Evolutionary conservation across 202 grass and related monocot genomes (phyloP).

Genomic region (Zizania palustris): DNA sequence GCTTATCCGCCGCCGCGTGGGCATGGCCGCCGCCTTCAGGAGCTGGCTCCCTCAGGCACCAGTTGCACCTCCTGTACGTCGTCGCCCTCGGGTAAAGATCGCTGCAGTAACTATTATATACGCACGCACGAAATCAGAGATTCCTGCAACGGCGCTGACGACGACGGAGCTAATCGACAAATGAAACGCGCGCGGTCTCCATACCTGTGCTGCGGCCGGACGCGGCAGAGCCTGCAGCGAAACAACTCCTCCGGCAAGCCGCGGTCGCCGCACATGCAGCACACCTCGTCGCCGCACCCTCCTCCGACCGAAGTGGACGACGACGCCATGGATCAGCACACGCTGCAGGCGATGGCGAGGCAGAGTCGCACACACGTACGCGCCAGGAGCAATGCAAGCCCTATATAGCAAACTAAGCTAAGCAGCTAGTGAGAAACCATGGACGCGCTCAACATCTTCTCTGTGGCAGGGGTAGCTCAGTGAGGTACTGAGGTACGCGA

Average conservation of each 20-base stretch:
- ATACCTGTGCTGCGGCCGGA: slow-evolving; percentile 75
- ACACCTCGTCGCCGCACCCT: slow-evolving; percentile 23
- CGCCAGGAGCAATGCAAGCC: too few relatives aligned
- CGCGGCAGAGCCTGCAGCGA: slow-evolving; percentile 60
- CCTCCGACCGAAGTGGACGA: neutral
- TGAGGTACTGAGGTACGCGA: too few relatives aligned
- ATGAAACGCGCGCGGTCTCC: neutral
- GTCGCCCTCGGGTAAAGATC: slow-evolving; percentile 66
- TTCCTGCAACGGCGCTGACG: too few relatives aligned
- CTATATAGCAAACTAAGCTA: too few relatives aligned
- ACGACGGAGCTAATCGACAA: too few relatives aligned
- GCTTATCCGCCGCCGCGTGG: neutral
- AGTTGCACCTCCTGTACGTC: slow-evolving; percentile 72
- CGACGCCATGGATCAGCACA: slow-evolving; percentile 7
- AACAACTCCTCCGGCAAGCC: slow-evolving; percentile 67
- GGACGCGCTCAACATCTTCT: too few relatives aligned
- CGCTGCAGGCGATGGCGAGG: neutral
- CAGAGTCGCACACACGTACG: neutral
- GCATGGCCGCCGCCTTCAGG: neutral
- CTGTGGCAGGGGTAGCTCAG: too few relatives aligned
- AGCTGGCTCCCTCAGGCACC: slow-evolving; percentile 61
- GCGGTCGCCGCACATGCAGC: slow-evolving; percentile 93
- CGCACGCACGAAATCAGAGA: too few relatives aligned
- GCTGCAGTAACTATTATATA: slow-evolving; percentile 63
- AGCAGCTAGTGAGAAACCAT: too few relatives aligned